A percentile compares a stretch with the other conserved stretches of the same genome.
Evolutionary conservation across 768 basidiomycete genomes (phyloP).

Genomic region (Tylopilus felleus): DNA sequence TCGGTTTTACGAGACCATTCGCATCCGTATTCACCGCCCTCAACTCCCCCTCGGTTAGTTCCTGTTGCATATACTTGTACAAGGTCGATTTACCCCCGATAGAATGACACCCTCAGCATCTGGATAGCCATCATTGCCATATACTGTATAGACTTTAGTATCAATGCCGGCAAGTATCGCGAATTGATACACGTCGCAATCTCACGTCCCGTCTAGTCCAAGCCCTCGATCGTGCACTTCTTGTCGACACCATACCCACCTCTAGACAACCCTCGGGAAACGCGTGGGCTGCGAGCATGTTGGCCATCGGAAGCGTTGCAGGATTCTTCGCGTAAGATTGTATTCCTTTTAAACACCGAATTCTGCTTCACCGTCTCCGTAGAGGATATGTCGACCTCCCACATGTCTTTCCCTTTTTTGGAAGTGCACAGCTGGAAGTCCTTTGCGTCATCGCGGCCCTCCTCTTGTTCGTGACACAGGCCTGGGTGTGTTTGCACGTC

Average conservation of each 20-base stretch:
- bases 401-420: constrained; percentile 65
- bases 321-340: constrained; percentile 81
- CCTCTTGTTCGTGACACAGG: constrained; percentile 64
- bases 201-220: constrained; percentile 50
- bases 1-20: constrained; percentile 3
- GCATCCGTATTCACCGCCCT: constrained; percentile 3
- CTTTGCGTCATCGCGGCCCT: constrained; percentile 72
- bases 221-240: constrained; percentile 85
- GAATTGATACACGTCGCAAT: neutral
- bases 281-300: constrained; percentile 95
- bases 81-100: neutral
- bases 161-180: constrained; percentile 46
- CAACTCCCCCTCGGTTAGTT: neutral
- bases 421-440: constrained; percentile 76
- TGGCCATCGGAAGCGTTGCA: constrained; percentile 77
- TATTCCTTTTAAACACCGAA: neutral
- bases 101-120: constrained; percentile 70
- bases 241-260: constrained; percentile 82
- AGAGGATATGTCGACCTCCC: constrained; percentile 84
- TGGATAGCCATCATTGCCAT: constrained; percentile 72
- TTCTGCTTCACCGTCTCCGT: neutral
- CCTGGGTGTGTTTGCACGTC: constrained; percentile 54
- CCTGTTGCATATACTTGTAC: neutral
- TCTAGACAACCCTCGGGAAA: constrained; percentile 78
- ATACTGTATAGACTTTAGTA: constrained; percentile 63